Evolutionary conservation across 352 stramenopile species (phyloP), one percentile per base, ranked within the genome.

Genomic region (Globisporangium lucens): DNA sequence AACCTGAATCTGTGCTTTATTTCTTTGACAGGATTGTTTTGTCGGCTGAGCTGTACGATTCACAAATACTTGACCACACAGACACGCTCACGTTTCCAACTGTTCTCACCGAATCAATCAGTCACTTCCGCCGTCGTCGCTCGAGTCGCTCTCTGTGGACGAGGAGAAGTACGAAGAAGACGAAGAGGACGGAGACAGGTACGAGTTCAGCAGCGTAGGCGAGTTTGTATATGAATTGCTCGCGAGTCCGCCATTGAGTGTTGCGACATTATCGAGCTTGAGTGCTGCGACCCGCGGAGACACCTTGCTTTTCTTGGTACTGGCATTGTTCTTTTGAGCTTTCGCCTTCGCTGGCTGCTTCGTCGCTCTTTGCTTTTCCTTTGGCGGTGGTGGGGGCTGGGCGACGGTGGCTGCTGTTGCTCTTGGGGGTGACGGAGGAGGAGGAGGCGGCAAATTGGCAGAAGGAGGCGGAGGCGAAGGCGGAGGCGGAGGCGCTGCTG

Each of bases 141-240:
- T 83, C n/a, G 83, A 92, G 20, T 92, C 84, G 65, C 86, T 94
- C 33, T 87, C 83, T 59, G 63, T 74, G 0, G 84, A 91, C n/a
- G 77, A 86, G 4, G 83, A 96, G 69, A 88, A 91, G 66, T 89
- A 87, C 47, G 88, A 95, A 56, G 88, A 96, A 15, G 87, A 94
- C 27, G 83, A 93, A 41, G 83, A 86, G n/a, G 75, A 76, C 33
- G 79, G 70, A 46, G 85, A 94, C 22, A 86, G 71, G 61, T 89
- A 90, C 61, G 82, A 79, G 63, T 87, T 83, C 56, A 89, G 60
- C 64, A 89, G 56, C 22, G 78, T 71, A 17, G 73, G 72, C 8
- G 78, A 78, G 46, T 83, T 72, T 7, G 67, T 66, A 61, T 75
- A 81, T 30, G 59, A 53, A 15, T 70, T 67, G 51, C 33, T 52